These are phyloP conservation scores for Microbotryum lychnidis-dioicae DNA, from an alignment of 1,284 basidiomycete genomes.

Conservation along the genomic window DNA sequence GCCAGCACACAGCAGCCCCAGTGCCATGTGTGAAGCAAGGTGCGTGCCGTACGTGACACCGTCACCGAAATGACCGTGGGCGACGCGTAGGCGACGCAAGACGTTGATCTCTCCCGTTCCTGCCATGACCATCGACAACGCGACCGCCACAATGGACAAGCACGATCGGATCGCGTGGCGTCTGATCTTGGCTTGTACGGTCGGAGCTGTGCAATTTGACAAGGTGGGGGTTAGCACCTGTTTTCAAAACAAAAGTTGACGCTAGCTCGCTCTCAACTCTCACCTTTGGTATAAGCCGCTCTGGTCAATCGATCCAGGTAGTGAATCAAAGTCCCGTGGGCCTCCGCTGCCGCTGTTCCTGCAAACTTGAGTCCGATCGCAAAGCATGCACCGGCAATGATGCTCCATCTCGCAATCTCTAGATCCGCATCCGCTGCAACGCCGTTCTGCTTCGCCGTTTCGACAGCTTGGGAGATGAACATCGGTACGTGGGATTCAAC, in stretches of 20 bases:
- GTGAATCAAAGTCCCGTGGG: constrained; percentile 69
- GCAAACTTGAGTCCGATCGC: constrained; percentile 87
- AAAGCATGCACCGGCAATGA: constrained; percentile 82
- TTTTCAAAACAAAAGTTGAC: neutral
- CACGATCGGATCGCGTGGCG: constrained; percentile 80
- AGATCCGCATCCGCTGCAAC: constrained; percentile 9
- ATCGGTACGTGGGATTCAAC: constrained; percentile 63
- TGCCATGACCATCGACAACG: constrained; percentile 85
- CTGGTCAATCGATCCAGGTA: constrained; percentile 64
- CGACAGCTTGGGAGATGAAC: constrained; percentile 56
- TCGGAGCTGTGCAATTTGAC: constrained; percentile 47
- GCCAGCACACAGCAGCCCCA: constrained; percentile 89
- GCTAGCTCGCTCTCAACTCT: constrained; percentile 12
- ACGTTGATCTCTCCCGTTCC: constrained; percentile 91
- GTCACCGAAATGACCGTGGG: constrained; percentile 77
- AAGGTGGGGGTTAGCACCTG: neutral
- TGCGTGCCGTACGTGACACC: constrained; percentile 81
- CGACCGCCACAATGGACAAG: constrained; percentile 73
- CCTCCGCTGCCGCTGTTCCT: constrained; percentile 78
- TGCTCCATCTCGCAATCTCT: constrained; percentile 70
- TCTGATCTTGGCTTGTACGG: constrained; percentile 76
- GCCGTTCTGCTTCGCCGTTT: constrained; percentile 33
- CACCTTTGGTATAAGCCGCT: constrained; percentile 44
- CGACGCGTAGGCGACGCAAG: constrained; percentile 75
- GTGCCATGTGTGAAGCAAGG: constrained; percentile 80